A percentile compares a stretch with the other conserved stretches of the same genome.
Evolutionary conservation across 257 asterid species (phyloP).

Genomic region (Solanum habrochaites): DNA sequence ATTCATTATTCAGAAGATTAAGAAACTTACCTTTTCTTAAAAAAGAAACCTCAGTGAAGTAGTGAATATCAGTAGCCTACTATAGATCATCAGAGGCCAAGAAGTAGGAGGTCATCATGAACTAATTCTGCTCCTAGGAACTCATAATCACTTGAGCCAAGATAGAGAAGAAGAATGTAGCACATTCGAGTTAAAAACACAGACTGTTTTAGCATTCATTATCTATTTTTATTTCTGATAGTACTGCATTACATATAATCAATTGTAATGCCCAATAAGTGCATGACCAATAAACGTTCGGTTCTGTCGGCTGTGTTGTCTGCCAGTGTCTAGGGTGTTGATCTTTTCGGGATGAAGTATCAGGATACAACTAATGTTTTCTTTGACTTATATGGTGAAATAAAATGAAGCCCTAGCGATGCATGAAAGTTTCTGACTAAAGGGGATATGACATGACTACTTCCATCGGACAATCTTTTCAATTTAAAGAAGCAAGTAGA

Average conservation of each 20-base stretch:
- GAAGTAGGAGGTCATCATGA: not conserved
- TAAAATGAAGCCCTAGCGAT: not conserved
- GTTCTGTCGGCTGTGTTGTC: not conserved
- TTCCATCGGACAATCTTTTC: not conserved
- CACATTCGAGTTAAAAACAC: not conserved
- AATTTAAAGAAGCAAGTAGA: not conserved
- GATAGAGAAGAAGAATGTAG: not conserved
- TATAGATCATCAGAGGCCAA: not conserved
- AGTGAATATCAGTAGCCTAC: not conserved
- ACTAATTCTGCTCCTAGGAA: not conserved
- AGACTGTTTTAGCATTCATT: not conserved
- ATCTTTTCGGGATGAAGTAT: not conserved
- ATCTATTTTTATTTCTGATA: not conserved
- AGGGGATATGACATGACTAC: not conserved
- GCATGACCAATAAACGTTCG: not conserved
- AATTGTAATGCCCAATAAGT: not conserved
- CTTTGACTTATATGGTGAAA: not conserved
- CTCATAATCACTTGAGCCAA: not conserved
- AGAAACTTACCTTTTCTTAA: not conserved
- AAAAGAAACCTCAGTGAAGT: not conserved
- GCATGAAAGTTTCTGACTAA: not conserved
- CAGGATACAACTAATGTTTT: not conserved
- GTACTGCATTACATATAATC: not conserved
- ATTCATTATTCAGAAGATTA: not conserved
- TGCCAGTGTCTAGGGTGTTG: not conserved